These are phyloP conservation scores for Elymus sibiricus DNA, from an alignment of 176 grass and related monocot genomes.

Conservation along the genomic window DNA sequence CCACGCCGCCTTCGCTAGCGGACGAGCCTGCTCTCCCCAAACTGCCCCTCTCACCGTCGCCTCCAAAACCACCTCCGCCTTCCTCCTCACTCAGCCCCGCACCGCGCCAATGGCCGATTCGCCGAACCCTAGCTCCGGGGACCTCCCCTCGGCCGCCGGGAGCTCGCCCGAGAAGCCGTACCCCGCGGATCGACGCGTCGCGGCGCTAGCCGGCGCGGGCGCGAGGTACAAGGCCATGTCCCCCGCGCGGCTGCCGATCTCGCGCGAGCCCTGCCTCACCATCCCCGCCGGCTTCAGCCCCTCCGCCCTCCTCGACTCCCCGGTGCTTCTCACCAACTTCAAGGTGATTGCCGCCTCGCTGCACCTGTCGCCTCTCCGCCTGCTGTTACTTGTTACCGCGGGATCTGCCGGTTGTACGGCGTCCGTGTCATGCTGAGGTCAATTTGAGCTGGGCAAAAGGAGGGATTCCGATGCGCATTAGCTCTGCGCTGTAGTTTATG, in stretches of 20 bases:
- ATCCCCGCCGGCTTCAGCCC: constrained; percentile 90
- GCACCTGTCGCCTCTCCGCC: not conserved
- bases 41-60: constrained; percentile 49
- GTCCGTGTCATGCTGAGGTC: constrained; percentile 19
- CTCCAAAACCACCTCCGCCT: constrained; percentile 20
- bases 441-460: constrained; percentile 29
- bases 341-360: constrained; percentile 45
- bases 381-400: constrained; percentile 4
- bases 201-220: constrained; percentile 46
- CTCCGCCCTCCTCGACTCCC: constrained; percentile 77
- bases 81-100: constrained; percentile 14
- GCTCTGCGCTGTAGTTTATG: constrained; percentile 36
- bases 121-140: constrained; percentile 50
- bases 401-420: constrained; percentile 43
- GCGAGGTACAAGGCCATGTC: constrained; percentile 98
- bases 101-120: constrained; percentile 39
- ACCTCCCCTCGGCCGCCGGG: not conserved
- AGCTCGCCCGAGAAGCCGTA: constrained; percentile 45
- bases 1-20: constrained; percentile 18
- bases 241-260: constrained; percentile 80
- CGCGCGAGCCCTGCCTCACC: constrained; percentile 75
- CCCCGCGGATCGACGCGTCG: constrained; percentile 47
- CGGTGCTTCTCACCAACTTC: constrained; percentile 85
- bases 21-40: constrained; percentile 27
- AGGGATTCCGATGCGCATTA: constrained; percentile 60